A percentile compares a stretch with the other conserved stretches of the same genome.
phyloP scores from a whole-genome alignment of 306 rosid genomes.

The Ammopiptanthus mongolicus region DNA sequence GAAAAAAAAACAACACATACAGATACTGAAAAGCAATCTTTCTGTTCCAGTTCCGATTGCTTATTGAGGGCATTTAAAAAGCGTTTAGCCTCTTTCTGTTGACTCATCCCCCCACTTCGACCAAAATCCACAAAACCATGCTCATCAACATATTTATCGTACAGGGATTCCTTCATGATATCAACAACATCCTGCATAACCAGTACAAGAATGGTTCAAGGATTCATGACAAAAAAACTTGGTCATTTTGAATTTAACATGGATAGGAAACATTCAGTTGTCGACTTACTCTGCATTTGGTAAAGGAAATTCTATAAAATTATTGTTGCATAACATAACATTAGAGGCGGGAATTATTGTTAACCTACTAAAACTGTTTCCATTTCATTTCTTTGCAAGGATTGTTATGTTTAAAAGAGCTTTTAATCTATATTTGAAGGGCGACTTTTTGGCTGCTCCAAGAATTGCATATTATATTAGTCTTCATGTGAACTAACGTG shows the following conservation, averaged over 20 bases:
- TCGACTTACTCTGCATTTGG: neutral
- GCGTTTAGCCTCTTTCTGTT: constrained; percentile 92
- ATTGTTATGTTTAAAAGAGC: neutral
- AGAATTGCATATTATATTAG: neutral
- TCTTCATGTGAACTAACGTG: neutral
- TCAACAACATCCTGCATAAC: constrained; percentile 87
- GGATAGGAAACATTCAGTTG: constrained; percentile 9
- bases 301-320: neutral
- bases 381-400: neutral
- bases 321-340: neutral
- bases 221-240: constrained; percentile 18
- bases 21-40: constrained; percentile 75
- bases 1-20: constrained; percentile 31
- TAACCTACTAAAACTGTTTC: neutral
- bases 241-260: neutral
- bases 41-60: constrained; percentile 84
- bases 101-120: constrained; percentile 98
- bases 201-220: constrained; percentile 11
- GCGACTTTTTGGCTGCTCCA: neutral
- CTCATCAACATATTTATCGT: constrained; percentile 85
- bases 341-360: neutral
- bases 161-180: constrained; percentile 94
- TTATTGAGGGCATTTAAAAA: constrained; percentile 86
- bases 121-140: constrained; percentile 93
- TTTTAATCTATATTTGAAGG: neutral